Evolutionary conservation across 2,329 filamentous ascomycete genomes (phyloP).

Genomic region (Tolypocladium nubicola): DNA sequence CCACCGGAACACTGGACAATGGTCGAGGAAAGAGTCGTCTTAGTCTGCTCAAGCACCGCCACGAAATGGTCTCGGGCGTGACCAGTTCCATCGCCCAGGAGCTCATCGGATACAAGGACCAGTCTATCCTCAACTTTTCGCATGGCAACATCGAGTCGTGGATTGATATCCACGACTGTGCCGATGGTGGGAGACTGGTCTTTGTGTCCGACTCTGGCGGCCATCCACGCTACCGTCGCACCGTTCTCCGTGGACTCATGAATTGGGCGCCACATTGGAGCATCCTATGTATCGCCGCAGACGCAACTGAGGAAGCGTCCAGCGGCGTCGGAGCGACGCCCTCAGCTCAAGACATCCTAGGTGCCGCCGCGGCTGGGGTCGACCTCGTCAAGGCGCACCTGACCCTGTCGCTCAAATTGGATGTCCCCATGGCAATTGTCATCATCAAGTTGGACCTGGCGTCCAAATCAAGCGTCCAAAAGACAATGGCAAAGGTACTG

Average conservation of each 20-base stretch:
- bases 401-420: conserved; percentile 71
- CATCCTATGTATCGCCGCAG: conserved; percentile 74
- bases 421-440: conserved; percentile 66
- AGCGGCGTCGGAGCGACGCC: conserved; percentile 28
- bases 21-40: conserved; percentile 82
- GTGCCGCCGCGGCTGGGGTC: conserved; percentile 42
- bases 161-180: conserved; percentile 82
- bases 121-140: conserved; percentile 67
- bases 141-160: conserved; percentile 82
- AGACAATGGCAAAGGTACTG: conserved; percentile 62
- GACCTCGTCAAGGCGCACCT: conserved; percentile 73
- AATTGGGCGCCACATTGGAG: conserved; percentile 96
- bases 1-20: conserved; percentile 82
- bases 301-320: conserved; percentile 45
- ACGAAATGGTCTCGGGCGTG: conserved; percentile 83
- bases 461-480: conserved; percentile 58
- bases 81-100: conserved; percentile 95
- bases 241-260: conserved; percentile 78
- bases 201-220: conserved; percentile 90
- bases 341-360: conserved; percentile 39
- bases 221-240: conserved; percentile 79
- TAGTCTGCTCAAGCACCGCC: conserved; percentile 80
- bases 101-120: conserved; percentile 68
- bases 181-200: conserved; percentile 64
- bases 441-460: conserved; percentile 89